Evolutionary conservation across 1,284 basidiomycete species (phyloP).

Genomic region (Uromyces viciae-fabae): DNA sequence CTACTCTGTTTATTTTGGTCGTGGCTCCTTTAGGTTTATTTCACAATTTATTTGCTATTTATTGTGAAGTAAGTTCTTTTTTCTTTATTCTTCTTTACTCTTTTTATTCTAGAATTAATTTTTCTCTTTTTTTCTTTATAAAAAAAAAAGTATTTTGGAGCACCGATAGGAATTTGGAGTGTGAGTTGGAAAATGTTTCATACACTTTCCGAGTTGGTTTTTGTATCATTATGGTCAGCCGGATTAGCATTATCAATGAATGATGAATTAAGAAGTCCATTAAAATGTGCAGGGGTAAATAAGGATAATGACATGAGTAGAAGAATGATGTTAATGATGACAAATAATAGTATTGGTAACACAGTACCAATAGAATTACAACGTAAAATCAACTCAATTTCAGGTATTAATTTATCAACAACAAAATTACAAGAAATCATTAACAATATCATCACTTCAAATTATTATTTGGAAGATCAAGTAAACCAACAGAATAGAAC

Average conservation of each 20-base stretch:
- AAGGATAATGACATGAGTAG: no score
- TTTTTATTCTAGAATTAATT: slow-evolving; percentile 56
- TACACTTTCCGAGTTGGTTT: slow-evolving; percentile 75
- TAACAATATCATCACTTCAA: no score
- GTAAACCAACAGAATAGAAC: no score
- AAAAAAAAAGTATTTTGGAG: slow-evolving; percentile 72
- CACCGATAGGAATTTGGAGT: slow-evolving; percentile 81
- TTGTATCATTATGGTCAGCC: slow-evolving; percentile 88
- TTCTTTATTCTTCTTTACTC: no score
- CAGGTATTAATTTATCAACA: no score
- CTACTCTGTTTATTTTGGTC: slow-evolving; percentile 75
- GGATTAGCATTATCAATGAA: slow-evolving; percentile 80
- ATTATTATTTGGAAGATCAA: no score
- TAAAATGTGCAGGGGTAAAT: slow-evolving; percentile 75
- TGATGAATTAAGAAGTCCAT: slow-evolving; percentile 80
- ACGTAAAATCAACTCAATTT: no score
- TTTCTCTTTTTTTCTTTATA: slow-evolving; percentile 12
- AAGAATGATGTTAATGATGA: no score
- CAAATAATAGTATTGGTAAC: no score
- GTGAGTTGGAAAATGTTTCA: slow-evolving; percentile 75
- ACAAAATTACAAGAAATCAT: no score
- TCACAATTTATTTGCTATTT: slow-evolving; percentile 75
- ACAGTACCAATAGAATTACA: no score
- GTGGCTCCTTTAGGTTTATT: slow-evolving; percentile 77
- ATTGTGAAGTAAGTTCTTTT: slow-evolving; percentile 46